Percentiles rank a stretch among this genome's conserved stretches.
phyloP scores from a whole-genome alignment of 169 alveolate genomes.

The Plasmodium inui region DNA sequence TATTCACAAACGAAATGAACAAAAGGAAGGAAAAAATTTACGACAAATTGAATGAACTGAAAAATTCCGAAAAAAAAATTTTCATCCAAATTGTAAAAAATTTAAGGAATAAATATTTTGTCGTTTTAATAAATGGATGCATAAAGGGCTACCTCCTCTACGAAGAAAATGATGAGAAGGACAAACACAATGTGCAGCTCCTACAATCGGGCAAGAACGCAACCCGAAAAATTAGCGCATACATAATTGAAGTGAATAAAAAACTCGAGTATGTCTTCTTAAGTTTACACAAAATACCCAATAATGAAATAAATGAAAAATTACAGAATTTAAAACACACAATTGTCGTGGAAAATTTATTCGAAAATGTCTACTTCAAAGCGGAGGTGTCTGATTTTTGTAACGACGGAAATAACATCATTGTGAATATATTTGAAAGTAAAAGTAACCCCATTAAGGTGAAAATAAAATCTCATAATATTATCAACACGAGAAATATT shows the following conservation, averaged over 20 bases:
- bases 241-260: conserved; percentile 71
- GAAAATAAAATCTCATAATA: conserved; percentile 70
- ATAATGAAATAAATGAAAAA: conserved; percentile 5
- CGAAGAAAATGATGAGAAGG: conserved; percentile 18
- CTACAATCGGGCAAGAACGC: background rate
- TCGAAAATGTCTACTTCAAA: conserved; percentile 68
- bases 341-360: conserved; percentile 55
- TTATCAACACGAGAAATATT: conserved; percentile 68
- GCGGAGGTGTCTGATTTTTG: conserved; percentile 65
- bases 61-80: conserved; percentile 50
- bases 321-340: conserved; percentile 48
- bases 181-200: background rate
- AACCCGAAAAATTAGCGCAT: conserved; percentile 50
- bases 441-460: conserved; percentile 36
- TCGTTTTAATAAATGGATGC: conserved; percentile 70
- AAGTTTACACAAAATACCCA: conserved; percentile 34
- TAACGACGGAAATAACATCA: conserved; percentile 69
- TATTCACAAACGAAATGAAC: conserved; percentile 44
- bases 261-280: conserved; percentile 70
- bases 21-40: conserved; percentile 72
- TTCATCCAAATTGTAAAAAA: conserved; percentile 65
- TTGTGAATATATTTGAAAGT: conserved; percentile 68
- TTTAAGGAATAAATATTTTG: conserved; percentile 71
- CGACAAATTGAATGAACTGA: conserved; percentile 59
- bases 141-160: conserved; percentile 55